Percentiles rank a stretch among this genome's conserved stretches.
Evolutionary conservation across 2,329 filamentous ascomycete species (phyloP).

Genomic region (Metarhizium humberi): DNA sequence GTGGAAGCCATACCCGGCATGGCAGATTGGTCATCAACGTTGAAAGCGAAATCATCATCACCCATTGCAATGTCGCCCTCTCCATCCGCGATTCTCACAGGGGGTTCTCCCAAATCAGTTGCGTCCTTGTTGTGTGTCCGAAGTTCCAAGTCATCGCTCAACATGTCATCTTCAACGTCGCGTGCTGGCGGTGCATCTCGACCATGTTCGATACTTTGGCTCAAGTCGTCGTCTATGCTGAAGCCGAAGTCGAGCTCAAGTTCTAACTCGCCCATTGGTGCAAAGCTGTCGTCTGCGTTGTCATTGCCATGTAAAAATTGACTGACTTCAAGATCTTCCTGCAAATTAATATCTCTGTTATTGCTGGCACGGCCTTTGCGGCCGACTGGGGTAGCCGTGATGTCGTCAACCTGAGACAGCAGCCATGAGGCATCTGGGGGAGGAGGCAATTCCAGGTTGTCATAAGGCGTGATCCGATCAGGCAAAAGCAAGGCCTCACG

Average conservation of each 20-base stretch:
- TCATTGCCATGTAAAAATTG: slow-evolving; percentile 68
- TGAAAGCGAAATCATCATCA: slow-evolving; percentile 55
- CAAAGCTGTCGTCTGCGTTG: slow-evolving; percentile 46
- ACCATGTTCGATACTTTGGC: slow-evolving; percentile 74
- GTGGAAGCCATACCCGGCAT: slow-evolving; percentile 38
- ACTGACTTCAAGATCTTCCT: slow-evolving; percentile 63
- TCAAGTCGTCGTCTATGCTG: slow-evolving; percentile 57
- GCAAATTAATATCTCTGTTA: slow-evolving; percentile 57
- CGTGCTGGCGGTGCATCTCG: slow-evolving; percentile 69
- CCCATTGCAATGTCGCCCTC: slow-evolving; percentile 56
- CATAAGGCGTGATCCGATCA: slow-evolving; percentile 86
- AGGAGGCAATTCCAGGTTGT: slow-evolving; percentile 66
- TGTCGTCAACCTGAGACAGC: slow-evolving; percentile 63
- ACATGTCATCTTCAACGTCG: slow-evolving; percentile 60
- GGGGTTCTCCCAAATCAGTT: slow-evolving; percentile 43
- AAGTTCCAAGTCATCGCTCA: slow-evolving; percentile 50
- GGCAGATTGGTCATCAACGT: slow-evolving; percentile 50
- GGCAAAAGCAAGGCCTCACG: slow-evolving; percentile 82
- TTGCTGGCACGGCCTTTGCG: slow-evolving; percentile 50
- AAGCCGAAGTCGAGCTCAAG: slow-evolving; percentile 68
- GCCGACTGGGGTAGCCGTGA: slow-evolving; percentile 40
- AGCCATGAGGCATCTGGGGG: slow-evolving; percentile 84
- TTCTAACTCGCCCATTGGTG: slow-evolving; percentile 52
- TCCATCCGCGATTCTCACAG: slow-evolving; percentile 53
- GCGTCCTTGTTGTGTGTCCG: slow-evolving; percentile 47